Evolutionary conservation across 2,329 filamentous ascomycete genomes (phyloP), one percentile per base, ranked within the genome.

Genomic region (Paecilomyces niveus): DNA sequence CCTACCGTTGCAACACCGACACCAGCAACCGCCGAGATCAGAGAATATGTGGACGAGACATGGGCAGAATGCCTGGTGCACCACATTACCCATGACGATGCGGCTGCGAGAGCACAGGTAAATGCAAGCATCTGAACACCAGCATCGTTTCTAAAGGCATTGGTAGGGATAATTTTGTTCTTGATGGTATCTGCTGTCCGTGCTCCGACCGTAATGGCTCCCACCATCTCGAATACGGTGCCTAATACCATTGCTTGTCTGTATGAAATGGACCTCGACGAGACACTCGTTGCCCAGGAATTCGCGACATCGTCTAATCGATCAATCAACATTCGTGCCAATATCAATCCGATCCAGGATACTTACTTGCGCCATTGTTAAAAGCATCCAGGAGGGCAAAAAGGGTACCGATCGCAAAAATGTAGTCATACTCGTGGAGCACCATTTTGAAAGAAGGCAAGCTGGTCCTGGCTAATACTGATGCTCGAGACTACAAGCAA

Each of bases 281-380:
- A 92, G 59, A 92, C 89, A 67, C 84, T 88, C 66, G 89, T 92
- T 7, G 89, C 89, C 87, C 88, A 92, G 55, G 89, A 79, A 76
- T 93, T 93, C 69, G 89, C 89, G 58, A 93, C 89, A 88, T 92
- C 89, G 74, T 92, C 85, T 88, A 32, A 9, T 21, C 58, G 26
- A 51, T 32, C 15, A 3, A 59, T 66, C 7, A 67, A 55, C 55
- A 63, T 58, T 50, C 33, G 32, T 54, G 54, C 21, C 24, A 54
- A 32, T 6, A 15, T 21, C 13, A 22, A 31, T 24, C 10, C 18
- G 21, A 53, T 31, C 45, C 54, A 59, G 21, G 54, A 15, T 29
- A 83, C 85, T 76, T 77, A 89, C 87, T 90, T 67, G 88, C 88
- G 72, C 88, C 88, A 72, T 89, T 90, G 81, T 90, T 90, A 81